Evolutionary conservation across 129 eudicot genomes (phyloP).

Genomic region (Lactuca sativa): DNA sequence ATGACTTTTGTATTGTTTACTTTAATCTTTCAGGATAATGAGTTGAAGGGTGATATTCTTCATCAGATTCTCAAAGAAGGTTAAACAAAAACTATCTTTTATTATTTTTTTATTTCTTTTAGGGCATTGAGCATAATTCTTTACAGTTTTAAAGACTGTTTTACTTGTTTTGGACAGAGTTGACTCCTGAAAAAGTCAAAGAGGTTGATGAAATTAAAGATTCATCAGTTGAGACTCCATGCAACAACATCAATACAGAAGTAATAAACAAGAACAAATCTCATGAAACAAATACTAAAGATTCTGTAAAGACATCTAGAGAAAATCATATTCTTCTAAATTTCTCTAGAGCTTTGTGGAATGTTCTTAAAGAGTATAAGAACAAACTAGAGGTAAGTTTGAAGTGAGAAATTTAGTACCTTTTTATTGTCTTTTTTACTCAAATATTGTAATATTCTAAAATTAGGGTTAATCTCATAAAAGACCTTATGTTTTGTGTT

Average conservation of each 20-base stretch:
- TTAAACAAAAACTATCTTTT: constrained; percentile 4
- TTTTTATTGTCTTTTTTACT: no score
- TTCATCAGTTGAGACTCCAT: constrained; percentile 25
- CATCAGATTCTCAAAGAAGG: constrained; percentile 41
- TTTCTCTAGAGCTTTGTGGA: constrained; percentile 72
- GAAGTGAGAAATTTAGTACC: background rate
- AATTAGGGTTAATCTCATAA: background rate
- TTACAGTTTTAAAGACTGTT: constrained; percentile 5
- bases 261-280: constrained; percentile 7
- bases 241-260: background rate
- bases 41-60: constrained; percentile 25
- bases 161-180: constrained; percentile 34
- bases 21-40: constrained; percentile 48
- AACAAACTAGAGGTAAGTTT: constrained; percentile 56
- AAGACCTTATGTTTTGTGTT: no score
- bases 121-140: background rate
- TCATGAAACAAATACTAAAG: background rate
- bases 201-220: constrained; percentile 28
- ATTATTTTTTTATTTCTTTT: background rate
- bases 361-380: constrained; percentile 68
- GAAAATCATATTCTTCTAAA: constrained; percentile 49
- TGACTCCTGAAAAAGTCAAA: constrained; percentile 19
- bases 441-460: background rate
- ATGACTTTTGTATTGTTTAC: constrained; percentile 1
- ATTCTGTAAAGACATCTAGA: constrained; percentile 37